Conservation (phyloP, 768 basidiomycete species). For the Galerina marginata region DNA sequence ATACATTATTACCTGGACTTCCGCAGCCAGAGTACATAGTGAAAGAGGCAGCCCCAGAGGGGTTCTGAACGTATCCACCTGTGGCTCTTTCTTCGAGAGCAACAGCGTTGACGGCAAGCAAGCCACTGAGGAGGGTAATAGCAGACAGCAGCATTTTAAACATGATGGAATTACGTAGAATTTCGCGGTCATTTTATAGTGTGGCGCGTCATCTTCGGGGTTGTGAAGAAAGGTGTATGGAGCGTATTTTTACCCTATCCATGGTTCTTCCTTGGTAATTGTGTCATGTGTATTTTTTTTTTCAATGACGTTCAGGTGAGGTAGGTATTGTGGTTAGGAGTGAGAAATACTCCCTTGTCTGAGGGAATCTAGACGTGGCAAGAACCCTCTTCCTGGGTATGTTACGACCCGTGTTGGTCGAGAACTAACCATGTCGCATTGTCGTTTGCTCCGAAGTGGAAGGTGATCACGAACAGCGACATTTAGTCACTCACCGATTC, state of each 20-base stretch:
- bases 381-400: too few relatives aligned
- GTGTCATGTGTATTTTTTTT: too few relatives aligned
- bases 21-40: constrained; percentile 59
- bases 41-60: constrained; percentile 61
- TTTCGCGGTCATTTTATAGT: constrained; percentile 16
- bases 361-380: too few relatives aligned
- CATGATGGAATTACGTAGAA: not conserved
- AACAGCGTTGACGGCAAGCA: constrained; percentile 28
- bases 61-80: constrained; percentile 58
- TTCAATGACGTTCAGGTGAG: too few relatives aligned
- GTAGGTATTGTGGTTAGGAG: too few relatives aligned
- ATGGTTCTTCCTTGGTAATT: too few relatives aligned
- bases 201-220: constrained; percentile 26
- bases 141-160: constrained; percentile 22
- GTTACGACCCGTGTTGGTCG: too few relatives aligned
- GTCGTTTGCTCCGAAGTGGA: too few relatives aligned
- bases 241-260: not conserved
- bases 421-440: too few relatives aligned
- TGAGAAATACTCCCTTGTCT: too few relatives aligned
- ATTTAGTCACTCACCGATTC: not conserved
- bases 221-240: constrained; percentile 2
- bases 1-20: constrained; percentile 43
- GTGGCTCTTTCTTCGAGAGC: constrained; percentile 40
- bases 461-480: too few relatives aligned
- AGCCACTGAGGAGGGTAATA: constrained; percentile 23